phyloP scores from a whole-genome alignment of 2,329 filamentous ascomycete genomes.

The Penicillium sp. region DNA sequence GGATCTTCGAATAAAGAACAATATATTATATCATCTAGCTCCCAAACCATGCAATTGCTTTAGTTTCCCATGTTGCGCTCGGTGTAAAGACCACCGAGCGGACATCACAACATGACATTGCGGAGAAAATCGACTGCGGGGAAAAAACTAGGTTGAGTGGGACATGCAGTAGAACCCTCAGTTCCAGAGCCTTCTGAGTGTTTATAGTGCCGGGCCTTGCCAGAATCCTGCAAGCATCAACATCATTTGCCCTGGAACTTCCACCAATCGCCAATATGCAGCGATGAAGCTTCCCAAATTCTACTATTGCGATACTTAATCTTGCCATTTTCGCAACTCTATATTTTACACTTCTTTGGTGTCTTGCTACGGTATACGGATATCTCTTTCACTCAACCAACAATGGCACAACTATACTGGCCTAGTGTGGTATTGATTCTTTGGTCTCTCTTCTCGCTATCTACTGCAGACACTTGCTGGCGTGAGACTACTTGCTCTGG shows the following conservation, averaged over 20 bases:
- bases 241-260: constrained; percentile 3
- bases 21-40: background rate
- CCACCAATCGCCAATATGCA: constrained; percentile 10
- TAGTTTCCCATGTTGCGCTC: background rate
- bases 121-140: constrained; percentile 10
- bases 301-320: background rate
- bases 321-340: background rate
- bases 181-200: constrained; percentile 4
- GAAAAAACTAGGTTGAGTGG: background rate
- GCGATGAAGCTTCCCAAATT: background rate
- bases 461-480: constrained; percentile 42
- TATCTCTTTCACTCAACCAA: background rate
- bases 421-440: constrained; percentile 8
- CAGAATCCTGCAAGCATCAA: constrained; percentile 1
- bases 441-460: constrained; percentile 11
- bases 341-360: background rate
- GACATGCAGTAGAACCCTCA: background rate
- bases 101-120: background rate
- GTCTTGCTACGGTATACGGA: background rate
- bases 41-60: background rate
- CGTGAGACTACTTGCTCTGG: constrained; percentile 47
- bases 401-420: constrained; percentile 13
- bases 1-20: background rate
- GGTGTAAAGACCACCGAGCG: constrained; percentile 6
- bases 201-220: constrained; percentile 12